A percentile compares a stretch with the other conserved stretches of the same genome.
These are phyloP conservation scores for Bertia moriformis DNA, from an alignment of 2,329 filamentous ascomycete genomes.

Conservation along the genomic window DNA sequence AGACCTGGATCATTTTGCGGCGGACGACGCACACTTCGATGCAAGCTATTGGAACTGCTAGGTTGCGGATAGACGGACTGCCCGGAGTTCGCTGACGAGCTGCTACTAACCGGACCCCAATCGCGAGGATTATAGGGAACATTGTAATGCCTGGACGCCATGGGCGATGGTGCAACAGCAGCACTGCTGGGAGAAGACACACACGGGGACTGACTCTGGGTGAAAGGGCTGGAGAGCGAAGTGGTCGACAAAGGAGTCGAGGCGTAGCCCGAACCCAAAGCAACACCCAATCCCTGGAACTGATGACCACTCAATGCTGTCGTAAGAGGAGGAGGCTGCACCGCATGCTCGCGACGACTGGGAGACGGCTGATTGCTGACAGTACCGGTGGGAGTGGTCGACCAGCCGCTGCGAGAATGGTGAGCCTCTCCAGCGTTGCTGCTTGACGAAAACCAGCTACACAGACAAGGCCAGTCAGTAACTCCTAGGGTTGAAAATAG, in stretches of 20 bases:
- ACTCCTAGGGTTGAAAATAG: no score
- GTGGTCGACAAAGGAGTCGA: slow-evolving; percentile 23
- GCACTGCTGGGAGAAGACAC: slow-evolving; percentile 18
- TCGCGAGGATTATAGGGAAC: slow-evolving; percentile 30
- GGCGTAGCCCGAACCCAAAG: slow-evolving; percentile 11
- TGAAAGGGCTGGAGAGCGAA: slow-evolving; percentile 26
- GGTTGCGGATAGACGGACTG: background rate
- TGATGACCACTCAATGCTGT: slow-evolving; percentile 20
- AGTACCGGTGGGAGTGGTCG: slow-evolving; percentile 11
- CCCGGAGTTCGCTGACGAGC: slow-evolving; percentile 9
- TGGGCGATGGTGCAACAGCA: slow-evolving; percentile 19
- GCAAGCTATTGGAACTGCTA: background rate
- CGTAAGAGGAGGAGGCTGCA: slow-evolving; percentile 23
- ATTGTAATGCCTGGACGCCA: slow-evolving; percentile 26
- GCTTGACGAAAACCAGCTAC: slow-evolving; percentile 16
- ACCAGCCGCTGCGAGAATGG: slow-evolving; percentile 13
- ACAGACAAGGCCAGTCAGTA: slow-evolving; percentile 8
- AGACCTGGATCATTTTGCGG: background rate
- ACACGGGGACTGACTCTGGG: slow-evolving; percentile 15
- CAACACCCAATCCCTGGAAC: slow-evolving; percentile 15
- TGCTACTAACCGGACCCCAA: slow-evolving; percentile 23
- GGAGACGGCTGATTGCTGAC: slow-evolving; percentile 17
- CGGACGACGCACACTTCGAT: background rate
- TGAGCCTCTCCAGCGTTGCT: slow-evolving; percentile 15
- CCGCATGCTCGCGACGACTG: slow-evolving; percentile 22